Evolutionary conservation across 768 basidiomycete species (phyloP), one percentile per base, ranked within the genome.

Genomic region (Rhizopogon rudus): DNA sequence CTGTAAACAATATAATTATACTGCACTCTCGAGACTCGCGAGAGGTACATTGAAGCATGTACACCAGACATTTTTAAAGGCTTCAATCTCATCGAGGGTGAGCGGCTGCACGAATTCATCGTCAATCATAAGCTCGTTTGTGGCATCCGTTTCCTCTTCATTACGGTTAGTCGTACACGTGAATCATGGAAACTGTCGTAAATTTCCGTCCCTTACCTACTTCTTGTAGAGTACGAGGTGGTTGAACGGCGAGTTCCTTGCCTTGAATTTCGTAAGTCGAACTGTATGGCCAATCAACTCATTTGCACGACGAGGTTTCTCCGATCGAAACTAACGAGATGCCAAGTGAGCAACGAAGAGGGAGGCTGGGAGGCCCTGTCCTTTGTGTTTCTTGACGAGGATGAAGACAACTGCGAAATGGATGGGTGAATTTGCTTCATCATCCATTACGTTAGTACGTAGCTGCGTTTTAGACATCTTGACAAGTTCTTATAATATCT

Each of bases 61-160:
- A 85, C 75, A 5, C 95, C 95, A 45, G 91, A 82, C 82, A 49
- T 98, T 85, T 81, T 65, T 95, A 55, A 98, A 71, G 6, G 80
- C 77, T 63, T 88, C 82, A 49, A 99, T 98, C 66, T 98, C 96
- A 40, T 82, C 83, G 28, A 83, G 69, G 2, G 90, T 90, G 56
- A 98, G 71, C 29, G 91, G 88, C 60, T 96, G 92, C 1, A 94
- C 88, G 52, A 84, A 82, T 63, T 85, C 80, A 2, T 86, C 88
- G 57, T 96, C 94, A 62, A 90, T 88, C 20, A 99, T 99, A 3
- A 93, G 79, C 65, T 99, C 94, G 63, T 99, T 99, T 3, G 93
- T 98, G 2, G 95, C 96, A 51, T 90, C 88, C 12, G 95, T 98
- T 64, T 98, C 96, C 84, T 95, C 96, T 96, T 61, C 14, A 16